Base-by-base conservation (phyloP, 768 basidiomycete genomes). In the Lyophyllum decastes region DNA sequence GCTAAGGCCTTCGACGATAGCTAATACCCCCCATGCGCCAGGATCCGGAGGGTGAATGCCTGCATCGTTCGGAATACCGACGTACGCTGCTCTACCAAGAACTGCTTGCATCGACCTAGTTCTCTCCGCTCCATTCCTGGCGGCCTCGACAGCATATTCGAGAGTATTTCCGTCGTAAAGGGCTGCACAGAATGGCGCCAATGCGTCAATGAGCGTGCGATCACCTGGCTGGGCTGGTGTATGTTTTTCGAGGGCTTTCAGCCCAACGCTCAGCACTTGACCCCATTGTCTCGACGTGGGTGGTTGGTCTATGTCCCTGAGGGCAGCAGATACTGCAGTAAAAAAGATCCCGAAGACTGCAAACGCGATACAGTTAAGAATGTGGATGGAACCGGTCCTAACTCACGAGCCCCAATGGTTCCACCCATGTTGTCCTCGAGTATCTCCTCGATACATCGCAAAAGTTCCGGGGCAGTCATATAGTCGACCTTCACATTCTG, bases 201-300 rank as follows among this genome's bases (percentile, higher is more conserved):
- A 72, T 0, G 84, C 80, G 54, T 86, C 84, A 26, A 87, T 73
- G 47, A 85, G 68, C 0, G 83, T 87, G n/a, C 83, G 76, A 46
- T 84, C 82, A 0, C 83, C 83, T 2, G 73, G 75, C 66, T 79
- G 72, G 7, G 83, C 84, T 1, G 81, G 78, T 1, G 82, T 84
- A 66, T 85, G 72, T 38, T 66, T 65, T 1, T 67, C 61, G 8
- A 80, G 66, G 2, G 74, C 66, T 4, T 56, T 22, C 0, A 77
- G 57, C 2, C 77, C 75, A 10, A 53, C 51, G 6, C 61, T 27
- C 27, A 75, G 64, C 6, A 68, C 64, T 16, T 33, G 30, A n/a
- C 59, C 53, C 58, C 64, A 59, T 9, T 55, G 25, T 12, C 51
- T 49, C 0, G 12, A 16, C 26, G 56, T 48, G 12, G 33, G 22